These are phyloP conservation scores for Fraxinus sp. DNA, from an alignment of 305 asterid species.

Conservation along the genomic window DNA sequence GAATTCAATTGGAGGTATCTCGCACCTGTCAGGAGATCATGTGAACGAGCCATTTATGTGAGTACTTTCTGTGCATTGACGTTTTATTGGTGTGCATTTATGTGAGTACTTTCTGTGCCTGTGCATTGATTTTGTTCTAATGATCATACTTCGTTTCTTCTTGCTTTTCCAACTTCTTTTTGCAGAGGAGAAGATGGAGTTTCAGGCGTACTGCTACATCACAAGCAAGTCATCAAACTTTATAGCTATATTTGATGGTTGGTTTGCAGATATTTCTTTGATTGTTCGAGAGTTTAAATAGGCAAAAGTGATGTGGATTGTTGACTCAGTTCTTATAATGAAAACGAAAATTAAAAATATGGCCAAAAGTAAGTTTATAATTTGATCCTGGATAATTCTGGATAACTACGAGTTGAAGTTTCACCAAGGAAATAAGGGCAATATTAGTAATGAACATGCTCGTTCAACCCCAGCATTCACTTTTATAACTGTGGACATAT, in stretches of 20 bases:
- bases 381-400: not conserved
- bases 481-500: not conserved
- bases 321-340: conserved; percentile 9
- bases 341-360: conserved; percentile 5
- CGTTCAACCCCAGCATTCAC: not conserved
- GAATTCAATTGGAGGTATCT: conserved; percentile 94
- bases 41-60: conserved; percentile 95
- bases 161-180: conserved; percentile 6
- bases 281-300: conserved; percentile 17
- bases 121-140: conserved; percentile 17
- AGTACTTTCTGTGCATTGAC: conserved; percentile 33
- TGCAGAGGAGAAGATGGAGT: conserved; percentile 98
- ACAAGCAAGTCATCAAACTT: conserved; percentile 91
- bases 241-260: conserved; percentile 52
- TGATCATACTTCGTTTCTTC: conserved; percentile 19
- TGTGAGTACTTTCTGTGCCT: no score
- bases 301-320: conserved; percentile 19
- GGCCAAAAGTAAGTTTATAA: not conserved
- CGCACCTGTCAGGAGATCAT: conserved; percentile 92
- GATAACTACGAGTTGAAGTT: not conserved
- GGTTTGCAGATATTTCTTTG: conserved; percentile 46
- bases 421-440: not conserved
- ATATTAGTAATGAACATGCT: not conserved
- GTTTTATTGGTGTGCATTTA: conserved; percentile 3
- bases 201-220: conserved; percentile 96